Conservation (phyloP, 257 asterid species). For the Perilla frutescens region DNA sequence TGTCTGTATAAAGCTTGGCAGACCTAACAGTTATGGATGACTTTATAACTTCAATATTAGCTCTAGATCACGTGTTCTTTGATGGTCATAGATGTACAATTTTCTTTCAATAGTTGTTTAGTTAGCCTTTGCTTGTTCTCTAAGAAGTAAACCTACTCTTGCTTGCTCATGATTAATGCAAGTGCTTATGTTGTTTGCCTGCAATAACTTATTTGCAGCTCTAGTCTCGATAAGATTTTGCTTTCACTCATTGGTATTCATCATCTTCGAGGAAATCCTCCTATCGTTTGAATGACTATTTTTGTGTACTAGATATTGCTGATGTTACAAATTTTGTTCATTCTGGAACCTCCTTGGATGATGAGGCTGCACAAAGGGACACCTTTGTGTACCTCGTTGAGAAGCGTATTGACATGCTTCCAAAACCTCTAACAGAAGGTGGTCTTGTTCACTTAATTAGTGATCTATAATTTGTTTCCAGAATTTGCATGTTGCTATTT, state of each 20-base stretch:
- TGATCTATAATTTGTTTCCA: conserved; percentile 26
- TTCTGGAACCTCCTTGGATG: conserved; percentile 92
- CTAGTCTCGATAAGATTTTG: neutral
- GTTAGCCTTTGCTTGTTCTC: neutral
- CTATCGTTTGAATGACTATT: conserved; percentile 1
- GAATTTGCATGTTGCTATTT: conserved; percentile 25
- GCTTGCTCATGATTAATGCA: neutral
- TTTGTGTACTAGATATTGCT: conserved; percentile 75
- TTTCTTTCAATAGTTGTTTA: neutral
- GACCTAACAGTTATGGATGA: conserved; percentile 6
- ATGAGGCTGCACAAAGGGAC: conserved; percentile 97
- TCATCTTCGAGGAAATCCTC: conserved; percentile 9
- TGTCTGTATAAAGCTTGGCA: neutral
- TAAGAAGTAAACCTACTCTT: neutral
- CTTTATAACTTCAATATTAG: conserved; percentile 1
- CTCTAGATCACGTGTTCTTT: conserved; percentile 3
- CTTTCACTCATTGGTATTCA: neutral
- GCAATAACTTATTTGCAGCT: conserved; percentile 12
- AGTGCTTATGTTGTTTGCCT: conserved; percentile 9
- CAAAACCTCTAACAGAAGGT: conserved; percentile 99
- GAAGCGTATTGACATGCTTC: conserved; percentile 99
- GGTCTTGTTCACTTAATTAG: conserved; percentile 26
- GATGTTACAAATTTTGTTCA: conserved; percentile 98
- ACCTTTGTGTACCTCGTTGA: conserved; percentile 99
- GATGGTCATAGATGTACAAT: neutral